These are phyloP conservation scores for Phyllosticta citribraziliensis DNA, from an alignment of 2,329 filamentous ascomycete species.

Conservation along the genomic window DNA sequence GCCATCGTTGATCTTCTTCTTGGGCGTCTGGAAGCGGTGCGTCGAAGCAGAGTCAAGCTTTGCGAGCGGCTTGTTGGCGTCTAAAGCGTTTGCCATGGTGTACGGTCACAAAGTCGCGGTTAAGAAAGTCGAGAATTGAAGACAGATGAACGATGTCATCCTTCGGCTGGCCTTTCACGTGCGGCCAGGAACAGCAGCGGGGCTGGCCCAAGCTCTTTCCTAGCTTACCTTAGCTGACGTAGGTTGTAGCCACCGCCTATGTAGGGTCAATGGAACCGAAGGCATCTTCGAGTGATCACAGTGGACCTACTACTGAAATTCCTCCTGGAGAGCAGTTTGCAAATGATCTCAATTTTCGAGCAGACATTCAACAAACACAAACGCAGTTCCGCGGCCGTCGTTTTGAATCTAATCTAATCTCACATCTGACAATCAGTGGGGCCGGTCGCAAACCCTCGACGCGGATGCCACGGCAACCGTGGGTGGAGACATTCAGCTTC, in stretches of 20 bases:
- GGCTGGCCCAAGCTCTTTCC: slow-evolving; percentile 5
- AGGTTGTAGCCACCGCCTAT: background rate
- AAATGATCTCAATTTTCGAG: no score
- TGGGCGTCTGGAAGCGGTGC: slow-evolving; percentile 52
- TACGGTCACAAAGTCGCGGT: background rate
- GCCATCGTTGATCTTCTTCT: slow-evolving; percentile 76
- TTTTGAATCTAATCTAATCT: background rate
- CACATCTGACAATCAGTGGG: background rate
- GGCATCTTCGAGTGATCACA: no score
- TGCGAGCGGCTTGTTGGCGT: slow-evolving; percentile 16
- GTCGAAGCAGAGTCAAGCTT: slow-evolving; percentile 16
- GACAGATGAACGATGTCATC: slow-evolving; percentile 3
- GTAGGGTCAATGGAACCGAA: no score
- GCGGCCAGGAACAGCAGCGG: background rate
- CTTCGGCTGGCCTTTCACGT: slow-evolving; percentile 2
- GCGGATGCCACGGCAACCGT: background rate
- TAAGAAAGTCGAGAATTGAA: background rate
- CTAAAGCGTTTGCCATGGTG: slow-evolving; percentile 3
- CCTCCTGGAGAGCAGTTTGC: no score
- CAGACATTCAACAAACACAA: background rate
- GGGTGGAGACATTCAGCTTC: background rate
- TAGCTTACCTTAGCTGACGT: background rate
- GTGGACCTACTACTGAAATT: no score
- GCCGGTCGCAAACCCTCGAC: background rate
- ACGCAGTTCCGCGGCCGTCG: background rate